These are phyloP conservation scores for Leishmania guyanensis DNA, from an alignment of 208 protist genomes.

Conservation along the genomic window DNA sequence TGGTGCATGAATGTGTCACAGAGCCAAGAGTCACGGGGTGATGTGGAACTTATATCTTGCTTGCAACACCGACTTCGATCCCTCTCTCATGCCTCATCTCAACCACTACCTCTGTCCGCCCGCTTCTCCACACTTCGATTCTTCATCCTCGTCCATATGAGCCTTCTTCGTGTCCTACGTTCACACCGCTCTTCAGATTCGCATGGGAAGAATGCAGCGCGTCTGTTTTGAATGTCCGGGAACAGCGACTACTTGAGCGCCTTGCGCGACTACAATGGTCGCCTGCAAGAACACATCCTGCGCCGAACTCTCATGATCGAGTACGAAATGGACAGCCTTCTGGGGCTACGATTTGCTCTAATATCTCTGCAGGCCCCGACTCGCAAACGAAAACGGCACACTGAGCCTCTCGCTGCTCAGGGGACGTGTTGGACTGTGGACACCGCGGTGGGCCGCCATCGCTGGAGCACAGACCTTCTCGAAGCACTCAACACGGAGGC, in stretches of 20 bases:
- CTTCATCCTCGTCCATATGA: too few relatives aligned
- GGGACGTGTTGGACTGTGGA: not conserved
- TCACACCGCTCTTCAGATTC: not conserved
- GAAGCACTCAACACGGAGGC: not conserved
- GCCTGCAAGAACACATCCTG: slow-evolving; percentile 6
- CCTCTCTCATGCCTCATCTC: too few relatives aligned
- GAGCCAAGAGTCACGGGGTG: not conserved
- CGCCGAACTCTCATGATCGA: not conserved
- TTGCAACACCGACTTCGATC: not conserved
- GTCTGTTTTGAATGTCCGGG: not conserved
- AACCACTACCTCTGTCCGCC: not conserved
- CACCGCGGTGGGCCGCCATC: not conserved
- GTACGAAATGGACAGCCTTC: slow-evolving; percentile 18
- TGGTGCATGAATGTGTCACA: not conserved
- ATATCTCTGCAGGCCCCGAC: not conserved
- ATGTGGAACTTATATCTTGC: not conserved
- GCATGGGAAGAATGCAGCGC: not conserved
- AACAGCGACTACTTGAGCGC: not conserved
- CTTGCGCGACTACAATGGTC: not conserved
- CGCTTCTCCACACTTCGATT: not conserved
- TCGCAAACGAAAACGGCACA: slow-evolving; percentile 5
- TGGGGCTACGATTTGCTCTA: slow-evolving; percentile 13
- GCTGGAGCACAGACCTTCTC: not conserved
- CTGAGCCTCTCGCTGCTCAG: not conserved
- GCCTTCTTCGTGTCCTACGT: not conserved